These are phyloP conservation scores for Protomyces gravidus DNA, from an alignment of 1,139 yeast genomes.

Conservation along the genomic window DNA sequence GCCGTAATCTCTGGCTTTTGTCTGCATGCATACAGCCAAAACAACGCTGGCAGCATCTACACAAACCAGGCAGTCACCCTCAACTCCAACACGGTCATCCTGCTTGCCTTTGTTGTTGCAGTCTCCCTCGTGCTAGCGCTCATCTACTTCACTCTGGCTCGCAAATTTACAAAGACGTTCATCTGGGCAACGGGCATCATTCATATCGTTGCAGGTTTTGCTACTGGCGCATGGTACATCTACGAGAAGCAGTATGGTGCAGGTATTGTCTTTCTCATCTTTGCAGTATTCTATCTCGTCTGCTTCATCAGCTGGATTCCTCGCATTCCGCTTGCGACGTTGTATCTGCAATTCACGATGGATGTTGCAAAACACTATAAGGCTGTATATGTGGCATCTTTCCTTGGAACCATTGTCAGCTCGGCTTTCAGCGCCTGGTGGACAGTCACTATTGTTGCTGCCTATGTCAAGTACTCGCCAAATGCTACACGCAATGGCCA, in stretches of 20 bases:
- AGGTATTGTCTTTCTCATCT: slow-evolving; percentile 62
- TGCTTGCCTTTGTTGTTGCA: slow-evolving; percentile 63
- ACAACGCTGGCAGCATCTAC: slow-evolving; percentile 56
- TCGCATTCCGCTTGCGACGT: slow-evolving; percentile 69
- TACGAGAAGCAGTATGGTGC: slow-evolving; percentile 56
- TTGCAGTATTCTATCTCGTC: slow-evolving; percentile 57
- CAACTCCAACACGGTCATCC: slow-evolving; percentile 67
- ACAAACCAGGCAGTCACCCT: slow-evolving; percentile 66
- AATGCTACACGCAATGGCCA: slow-evolving; percentile 42
- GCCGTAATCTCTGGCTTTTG: slow-evolving; percentile 67
- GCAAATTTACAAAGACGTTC: slow-evolving; percentile 64
- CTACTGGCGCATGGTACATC: slow-evolving; percentile 52
- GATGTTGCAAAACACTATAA: slow-evolving; percentile 72
- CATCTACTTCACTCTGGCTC: slow-evolving; percentile 49
- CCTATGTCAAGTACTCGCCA: slow-evolving; percentile 68
- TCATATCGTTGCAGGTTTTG: slow-evolving; percentile 66
- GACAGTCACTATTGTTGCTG: slow-evolving; percentile 63
- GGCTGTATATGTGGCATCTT: slow-evolving; percentile 60
- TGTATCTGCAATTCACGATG: slow-evolving; percentile 65
- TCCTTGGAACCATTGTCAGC: slow-evolving; percentile 60
- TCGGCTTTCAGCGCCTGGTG: slow-evolving; percentile 64
- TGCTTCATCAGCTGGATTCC: slow-evolving; percentile 69
- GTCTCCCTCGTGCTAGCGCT: slow-evolving; percentile 59
- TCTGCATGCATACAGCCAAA: slow-evolving; percentile 56
- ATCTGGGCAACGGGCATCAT: slow-evolving; percentile 65